A percentile compares a stretch with the other conserved stretches of the same genome.
phyloP scores from a whole-genome alignment of 257 asterid genomes.

The Solanum habrochaites region DNA sequence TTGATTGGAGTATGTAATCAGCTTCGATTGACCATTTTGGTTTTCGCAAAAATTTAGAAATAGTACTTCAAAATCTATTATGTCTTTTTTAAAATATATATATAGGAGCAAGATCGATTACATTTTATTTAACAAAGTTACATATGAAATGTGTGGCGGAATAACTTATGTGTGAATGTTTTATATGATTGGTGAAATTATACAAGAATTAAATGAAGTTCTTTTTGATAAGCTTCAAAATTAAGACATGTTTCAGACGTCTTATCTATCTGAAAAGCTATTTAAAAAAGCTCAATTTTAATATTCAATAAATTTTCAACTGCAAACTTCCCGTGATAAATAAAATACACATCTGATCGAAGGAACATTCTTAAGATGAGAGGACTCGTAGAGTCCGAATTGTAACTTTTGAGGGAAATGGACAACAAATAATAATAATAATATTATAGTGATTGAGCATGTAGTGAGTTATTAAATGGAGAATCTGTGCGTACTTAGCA shows the following conservation, averaged over 20 bases:
- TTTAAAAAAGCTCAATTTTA: too few species aligned
- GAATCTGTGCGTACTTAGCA: slow-evolving; percentile 1
- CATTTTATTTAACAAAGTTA: neutral
- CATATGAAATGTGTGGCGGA: neutral
- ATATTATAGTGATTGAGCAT: neutral
- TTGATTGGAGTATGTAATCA: neutral
- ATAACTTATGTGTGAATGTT: too few species aligned
- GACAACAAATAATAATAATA: neutral
- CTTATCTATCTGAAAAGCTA: too few species aligned
- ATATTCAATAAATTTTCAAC: too few species aligned
- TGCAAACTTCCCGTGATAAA: neutral
- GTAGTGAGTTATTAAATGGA: neutral
- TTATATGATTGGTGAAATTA: too few species aligned
- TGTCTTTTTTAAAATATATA: too few species aligned
- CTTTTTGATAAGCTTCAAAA: too few species aligned
- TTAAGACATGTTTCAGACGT: too few species aligned
- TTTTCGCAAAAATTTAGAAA: neutral
- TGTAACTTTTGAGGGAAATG: neutral
- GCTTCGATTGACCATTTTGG: neutral
- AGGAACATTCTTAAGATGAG: neutral
- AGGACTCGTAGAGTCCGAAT: neutral
- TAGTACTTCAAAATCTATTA: too few species aligned
- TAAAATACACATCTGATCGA: neutral
- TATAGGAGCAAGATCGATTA: neutral
- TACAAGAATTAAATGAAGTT: too few species aligned